Evolutionary conservation across 352 stramenopile genomes (phyloP).

Genomic region (Phytopythium montanum): DNA sequence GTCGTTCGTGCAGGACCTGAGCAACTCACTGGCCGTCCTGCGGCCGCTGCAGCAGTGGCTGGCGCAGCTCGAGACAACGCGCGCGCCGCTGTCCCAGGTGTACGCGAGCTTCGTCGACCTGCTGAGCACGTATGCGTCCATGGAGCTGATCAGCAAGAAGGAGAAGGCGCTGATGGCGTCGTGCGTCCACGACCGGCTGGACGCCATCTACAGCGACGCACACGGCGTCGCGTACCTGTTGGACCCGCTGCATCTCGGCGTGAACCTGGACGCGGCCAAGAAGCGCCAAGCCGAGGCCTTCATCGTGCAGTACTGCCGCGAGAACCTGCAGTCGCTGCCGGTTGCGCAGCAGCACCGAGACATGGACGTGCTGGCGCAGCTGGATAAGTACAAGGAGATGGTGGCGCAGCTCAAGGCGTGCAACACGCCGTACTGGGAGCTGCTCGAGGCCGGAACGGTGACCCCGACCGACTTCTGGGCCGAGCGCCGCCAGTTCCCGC

Average conservation of each 20-base stretch:
- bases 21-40: slow-evolving; percentile 52
- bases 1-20: slow-evolving; percentile 50
- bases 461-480: slow-evolving; percentile 56
- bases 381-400: slow-evolving; percentile 45
- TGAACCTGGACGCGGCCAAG: slow-evolving; percentile 41
- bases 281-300: slow-evolving; percentile 42
- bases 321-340: slow-evolving; percentile 15
- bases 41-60: slow-evolving; percentile 56
- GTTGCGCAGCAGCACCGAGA: neutral
- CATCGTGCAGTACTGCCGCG: slow-evolving; percentile 41
- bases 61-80: slow-evolving; percentile 36
- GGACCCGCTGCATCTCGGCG: slow-evolving; percentile 51
- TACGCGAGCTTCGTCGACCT: slow-evolving; percentile 48
- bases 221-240: slow-evolving; percentile 61
- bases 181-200: slow-evolving; percentile 59
- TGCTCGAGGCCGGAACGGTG: slow-evolving; percentile 42
- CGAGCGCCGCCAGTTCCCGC: slow-evolving; percentile 49
- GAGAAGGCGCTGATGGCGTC: slow-evolving; percentile 68
- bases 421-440: slow-evolving; percentile 53
- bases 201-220: slow-evolving; percentile 54
- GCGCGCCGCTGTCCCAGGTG: slow-evolving; percentile 46
- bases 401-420: slow-evolving; percentile 47
- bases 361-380: slow-evolving; percentile 42
- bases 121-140: slow-evolving; percentile 38
- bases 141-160: slow-evolving; percentile 69